Evolutionary conservation across 1,284 basidiomycete species (phyloP), one percentile per base, ranked within the genome.

Genomic region (Heterobasidion annosum): DNA sequence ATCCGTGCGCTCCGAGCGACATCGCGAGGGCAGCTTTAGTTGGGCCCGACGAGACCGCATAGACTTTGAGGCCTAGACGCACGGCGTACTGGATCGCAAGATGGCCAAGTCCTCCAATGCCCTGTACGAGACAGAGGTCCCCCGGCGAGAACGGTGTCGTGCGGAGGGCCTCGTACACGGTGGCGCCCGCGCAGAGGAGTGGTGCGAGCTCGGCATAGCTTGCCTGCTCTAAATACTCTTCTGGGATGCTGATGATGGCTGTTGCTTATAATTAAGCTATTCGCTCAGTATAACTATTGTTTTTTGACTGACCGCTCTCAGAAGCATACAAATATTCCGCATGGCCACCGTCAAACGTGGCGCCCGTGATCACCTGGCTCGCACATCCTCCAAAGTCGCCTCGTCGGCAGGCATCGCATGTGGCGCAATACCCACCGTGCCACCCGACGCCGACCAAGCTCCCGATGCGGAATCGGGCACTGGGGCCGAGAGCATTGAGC

Each of bases 61-160:
- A 59, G 33, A 62, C 64, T 25, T 62, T 61, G 60, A 62, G 65
- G 45, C 68, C 68, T 62, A 69, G 65, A 18, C 59, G 60, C 25
- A 57, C 54, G 15, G 62, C 56, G 58, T 64, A 68, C 52, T 69
- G 68, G 51, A 69, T 53, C 6, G 62, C 68, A 49, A 69, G 66
- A 50, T 68, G 68, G 35, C 67, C 68, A 4, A 69, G 59, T 10
- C 68, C 67, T 0, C 66, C 54, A 19, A 55, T 50, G 45, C 54
- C 54, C n/a, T 51, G 48, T 8, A 55, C 45, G 18, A 50, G 40
- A 25, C 53, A 54, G 35, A 57, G 48, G 34, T 61, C 58, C 3
- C 58, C 59, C 3, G 59, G 57, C 7, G 50, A 51, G 16, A 47
- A 53, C 6, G 47, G 37, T 19, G 52, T 56, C 9, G 55, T 44